Percentiles rank a stretch among this genome's conserved stretches.
phyloP scores from a whole-genome alignment of 805 yeast species.

The Kregervanrija delftensis region DNA sequence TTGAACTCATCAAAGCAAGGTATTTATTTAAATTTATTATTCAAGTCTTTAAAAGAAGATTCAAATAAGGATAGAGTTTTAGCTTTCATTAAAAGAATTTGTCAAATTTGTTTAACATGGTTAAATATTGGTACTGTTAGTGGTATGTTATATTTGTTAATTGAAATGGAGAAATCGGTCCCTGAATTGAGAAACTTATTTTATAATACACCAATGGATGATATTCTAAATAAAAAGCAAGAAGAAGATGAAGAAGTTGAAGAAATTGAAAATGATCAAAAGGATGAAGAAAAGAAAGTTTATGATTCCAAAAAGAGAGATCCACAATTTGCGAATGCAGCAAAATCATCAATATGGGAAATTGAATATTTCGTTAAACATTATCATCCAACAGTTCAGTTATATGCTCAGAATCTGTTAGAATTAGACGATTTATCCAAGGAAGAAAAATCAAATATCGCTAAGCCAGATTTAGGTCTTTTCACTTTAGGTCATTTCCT shows the following conservation, averaged over 20 bases:
- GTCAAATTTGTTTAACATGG: slow-evolving; percentile 84
- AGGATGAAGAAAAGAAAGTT: slow-evolving; percentile 10
- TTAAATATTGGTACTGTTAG: slow-evolving; percentile 79
- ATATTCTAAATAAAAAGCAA: slow-evolving; percentile 40
- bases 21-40: slow-evolving; percentile 79
- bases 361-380: slow-evolving; percentile 64
- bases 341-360: slow-evolving; percentile 82
- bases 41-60: slow-evolving; percentile 76
- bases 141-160: slow-evolving; percentile 71
- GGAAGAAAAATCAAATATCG: slow-evolving; percentile 21
- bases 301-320: slow-evolving; percentile 90
- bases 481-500: slow-evolving; percentile 85
- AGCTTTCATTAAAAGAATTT: slow-evolving; percentile 86
- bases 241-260: slow-evolving; percentile 30
- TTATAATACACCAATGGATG: slow-evolving; percentile 45
- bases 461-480: slow-evolving; percentile 86
- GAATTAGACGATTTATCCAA: slow-evolving; percentile 31
- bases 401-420: slow-evolving; percentile 65
- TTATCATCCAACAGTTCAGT: slow-evolving; percentile 86
- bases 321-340: slow-evolving; percentile 87
- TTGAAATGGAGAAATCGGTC: slow-evolving; percentile 54
- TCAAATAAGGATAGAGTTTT: slow-evolving; percentile 54
- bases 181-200: slow-evolving; percentile 67
- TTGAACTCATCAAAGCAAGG: slow-evolving; percentile 88
- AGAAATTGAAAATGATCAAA: slow-evolving; percentile 22